phyloP scores from a whole-genome alignment of 1,284 basidiomycete genomes.

The Afroboletus lepidellus region DNA sequence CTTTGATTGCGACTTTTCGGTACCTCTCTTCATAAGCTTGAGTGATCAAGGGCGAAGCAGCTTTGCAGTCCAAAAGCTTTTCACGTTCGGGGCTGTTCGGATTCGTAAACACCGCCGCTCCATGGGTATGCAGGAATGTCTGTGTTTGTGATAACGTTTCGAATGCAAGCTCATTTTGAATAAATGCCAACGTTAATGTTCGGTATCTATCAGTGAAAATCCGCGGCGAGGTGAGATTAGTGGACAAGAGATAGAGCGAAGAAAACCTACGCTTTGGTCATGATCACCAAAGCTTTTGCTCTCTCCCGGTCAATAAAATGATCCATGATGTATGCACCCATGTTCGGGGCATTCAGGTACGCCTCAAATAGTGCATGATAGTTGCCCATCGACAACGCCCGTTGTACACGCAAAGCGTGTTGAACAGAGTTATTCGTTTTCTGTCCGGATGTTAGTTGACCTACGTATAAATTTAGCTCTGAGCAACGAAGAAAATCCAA shows the following conservation, averaged over 20 bases:
- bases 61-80: conserved; percentile 69
- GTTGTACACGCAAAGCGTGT: conserved; percentile 89
- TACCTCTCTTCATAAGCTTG: conserved; percentile 73
- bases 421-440: conserved; percentile 78
- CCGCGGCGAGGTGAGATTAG: conserved; percentile 6
- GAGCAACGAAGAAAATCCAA: not conserved
- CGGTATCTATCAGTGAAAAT: conserved; percentile 60
- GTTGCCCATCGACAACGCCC: conserved; percentile 88
- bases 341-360: conserved; percentile 87
- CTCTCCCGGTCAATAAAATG: conserved; percentile 95
- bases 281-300: conserved; percentile 81
- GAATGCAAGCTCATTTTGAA: conserved; percentile 84
- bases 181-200: conserved; percentile 73
- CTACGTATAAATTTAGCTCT: conserved; percentile 96
- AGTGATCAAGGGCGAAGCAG: conserved; percentile 49
- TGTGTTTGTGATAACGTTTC: conserved; percentile 63
- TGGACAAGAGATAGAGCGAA: not conserved
- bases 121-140: conserved; percentile 72
- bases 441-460: conserved; percentile 90
- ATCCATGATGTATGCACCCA: conserved; percentile 99
- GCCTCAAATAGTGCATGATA: conserved; percentile 90
- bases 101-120: conserved; percentile 69
- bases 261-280: conserved; percentile 82
- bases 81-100: conserved; percentile 56
- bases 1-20: conserved; percentile 72